Base-by-base conservation (phyloP, 176 grass and related monocot species). In the Phoenix roebelenii region DNA sequence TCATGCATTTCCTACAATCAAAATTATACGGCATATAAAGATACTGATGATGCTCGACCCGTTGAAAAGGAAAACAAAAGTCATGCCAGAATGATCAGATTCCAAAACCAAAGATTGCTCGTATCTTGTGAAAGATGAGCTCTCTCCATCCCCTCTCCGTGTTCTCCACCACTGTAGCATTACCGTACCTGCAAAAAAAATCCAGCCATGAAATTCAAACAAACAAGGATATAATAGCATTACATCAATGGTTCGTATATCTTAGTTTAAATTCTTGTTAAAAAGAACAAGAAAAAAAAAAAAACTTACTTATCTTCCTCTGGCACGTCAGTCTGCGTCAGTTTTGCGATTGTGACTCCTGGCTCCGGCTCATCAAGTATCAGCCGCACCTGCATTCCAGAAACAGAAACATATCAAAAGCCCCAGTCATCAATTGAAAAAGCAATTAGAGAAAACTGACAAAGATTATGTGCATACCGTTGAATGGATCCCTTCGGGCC, bases 131-230 rank as follows among this genome's bases (percentile, higher is more conserved):
- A 55, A 98, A 98, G 67, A 98, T 98, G 50, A 89, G 77, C 32
- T 98, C 87, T 64, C 73, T 89, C 93, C 93, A 98, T 55, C 93
- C 93, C 28, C 79, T 88, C 70, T 92, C 81, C 0, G 93, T 98
- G 79, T 98, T 98, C 84, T 98, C 93, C 52, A 85, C 93, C 52
- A 98, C 93, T 29, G 93, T 89, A 16, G 87, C 77, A 72, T 98
- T 98, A 7, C 93, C 93, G 7, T 92, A 98, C 71, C 87, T 98
- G 20, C n/a, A 18, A 51, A 63, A 57, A 14, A 12, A 18, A 54
- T 15, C 50, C 51, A 3, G 35, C 35, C 7, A 44, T 44, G 12
- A 12, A 14, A 44, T 44, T 44, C 9, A 44, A 44, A 44, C 2
- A 44, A 44, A 44, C 35, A 44, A 44, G 2, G 35, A 44, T 12